phyloP scores from a whole-genome alignment of 1,284 basidiomycete genomes.

The Rhodotorula sp. region DNA sequence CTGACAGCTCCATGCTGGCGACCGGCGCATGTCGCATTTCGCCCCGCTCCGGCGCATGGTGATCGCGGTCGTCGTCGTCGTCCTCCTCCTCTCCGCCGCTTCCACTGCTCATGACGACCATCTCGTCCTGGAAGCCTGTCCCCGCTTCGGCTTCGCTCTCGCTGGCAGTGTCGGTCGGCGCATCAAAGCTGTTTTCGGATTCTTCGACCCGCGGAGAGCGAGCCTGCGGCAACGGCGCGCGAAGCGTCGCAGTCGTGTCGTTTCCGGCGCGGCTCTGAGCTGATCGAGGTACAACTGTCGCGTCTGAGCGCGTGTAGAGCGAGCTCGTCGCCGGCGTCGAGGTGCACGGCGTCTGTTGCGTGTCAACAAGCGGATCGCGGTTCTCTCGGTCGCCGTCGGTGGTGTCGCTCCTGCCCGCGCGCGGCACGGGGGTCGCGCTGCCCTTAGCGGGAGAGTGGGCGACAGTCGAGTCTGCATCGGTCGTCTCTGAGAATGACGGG shows the following conservation, averaged over 20 bases:
- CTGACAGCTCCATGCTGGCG: constrained; percentile 7
- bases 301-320: background rate
- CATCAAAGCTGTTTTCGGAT: background rate
- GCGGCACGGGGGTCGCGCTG: background rate
- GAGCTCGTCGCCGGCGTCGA: constrained; percentile 30
- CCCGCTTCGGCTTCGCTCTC: constrained; percentile 19
- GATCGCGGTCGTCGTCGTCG: background rate
- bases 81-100: constrained; percentile 17
- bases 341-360: constrained; percentile 20
- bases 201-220: background rate
- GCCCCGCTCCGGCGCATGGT: background rate
- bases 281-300: constrained; percentile 10
- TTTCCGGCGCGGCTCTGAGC: constrained; percentile 1
- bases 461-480: constrained; percentile 31
- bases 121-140: constrained; percentile 23
- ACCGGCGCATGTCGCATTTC: background rate
- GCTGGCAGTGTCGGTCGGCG: background rate
- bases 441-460: constrained; percentile 16
- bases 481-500: constrained; percentile 25
- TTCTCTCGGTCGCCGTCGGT: constrained; percentile 7
- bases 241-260: constrained; percentile 19
- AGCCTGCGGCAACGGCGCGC: constrained; percentile 8
- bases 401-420: background rate
- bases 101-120: constrained; percentile 32
- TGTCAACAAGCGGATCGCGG: background rate